Evolutionary conservation across 805 yeast genomes (phyloP).

Genomic region (Kluyveromyces dobzhanskii): DNA sequence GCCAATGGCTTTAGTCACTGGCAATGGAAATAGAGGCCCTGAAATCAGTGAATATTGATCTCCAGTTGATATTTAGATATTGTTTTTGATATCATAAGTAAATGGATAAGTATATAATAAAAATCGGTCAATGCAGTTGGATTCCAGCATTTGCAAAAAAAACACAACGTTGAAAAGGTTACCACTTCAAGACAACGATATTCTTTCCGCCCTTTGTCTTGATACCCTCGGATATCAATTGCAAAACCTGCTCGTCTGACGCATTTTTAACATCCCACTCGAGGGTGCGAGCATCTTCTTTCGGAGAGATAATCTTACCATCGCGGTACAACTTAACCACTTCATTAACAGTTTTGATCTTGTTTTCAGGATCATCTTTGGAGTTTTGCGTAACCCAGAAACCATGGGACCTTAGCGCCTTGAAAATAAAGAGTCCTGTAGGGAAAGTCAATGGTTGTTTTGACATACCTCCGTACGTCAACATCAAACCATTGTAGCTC

Average conservation of each 20-base stretch:
- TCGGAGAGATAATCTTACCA: constrained; percentile 49
- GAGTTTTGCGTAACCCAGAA: constrained; percentile 84
- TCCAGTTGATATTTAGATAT: no score
- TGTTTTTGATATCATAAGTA: no score
- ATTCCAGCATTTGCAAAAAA: no score
- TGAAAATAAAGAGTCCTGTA: constrained; percentile 82
- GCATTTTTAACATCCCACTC: constrained; percentile 24
- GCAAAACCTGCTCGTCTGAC: constrained; percentile 35
- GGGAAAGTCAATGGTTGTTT: constrained; percentile 91
- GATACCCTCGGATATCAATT: constrained; percentile 38
- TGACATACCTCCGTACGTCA: constrained; percentile 97
- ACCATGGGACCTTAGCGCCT: constrained; percentile 76
- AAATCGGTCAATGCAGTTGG: no score
- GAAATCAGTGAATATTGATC: no score
- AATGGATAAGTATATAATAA: no score
- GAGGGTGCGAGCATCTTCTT: constrained; percentile 32
- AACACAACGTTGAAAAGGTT: neutral
- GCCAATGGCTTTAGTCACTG: no score
- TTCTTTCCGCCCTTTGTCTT: constrained; percentile 28
- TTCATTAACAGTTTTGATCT: constrained; percentile 44
- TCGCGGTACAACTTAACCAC: constrained; percentile 50
- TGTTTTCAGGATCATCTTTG: constrained; percentile 49
- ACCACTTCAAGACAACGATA: constrained; percentile 25
- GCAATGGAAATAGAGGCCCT: no score
- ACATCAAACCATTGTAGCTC: constrained; percentile 61